phyloP scores from a whole-genome alignment of 140 eudicot species.

The Senecio squalidus region DNA sequence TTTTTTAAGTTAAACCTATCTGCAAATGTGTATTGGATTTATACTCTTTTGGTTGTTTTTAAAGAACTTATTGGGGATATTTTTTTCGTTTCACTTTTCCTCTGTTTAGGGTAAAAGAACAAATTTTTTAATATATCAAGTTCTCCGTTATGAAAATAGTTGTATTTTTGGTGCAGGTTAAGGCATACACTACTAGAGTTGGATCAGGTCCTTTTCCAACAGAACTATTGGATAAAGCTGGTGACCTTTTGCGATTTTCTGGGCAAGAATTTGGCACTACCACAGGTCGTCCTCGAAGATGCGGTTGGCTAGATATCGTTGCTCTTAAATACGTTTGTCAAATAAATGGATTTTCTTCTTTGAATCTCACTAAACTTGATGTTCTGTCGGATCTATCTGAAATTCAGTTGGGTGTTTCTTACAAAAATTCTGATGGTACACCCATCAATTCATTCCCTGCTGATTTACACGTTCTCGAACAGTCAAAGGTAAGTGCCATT shows the following conservation, averaged over 20 bases:
- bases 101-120: no score
- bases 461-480: slow-evolving; percentile 74
- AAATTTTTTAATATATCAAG: no score
- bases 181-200: slow-evolving; percentile 95
- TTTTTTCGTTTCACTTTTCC: no score
- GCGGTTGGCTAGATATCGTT: slow-evolving; percentile 98
- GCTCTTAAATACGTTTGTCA: slow-evolving; percentile 79
- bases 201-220: slow-evolving; percentile 98
- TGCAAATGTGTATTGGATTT: no score
- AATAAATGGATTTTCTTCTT: slow-evolving; percentile 87
- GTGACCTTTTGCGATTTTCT: slow-evolving; percentile 79
- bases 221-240: slow-evolving; percentile 80
- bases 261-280: slow-evolving; percentile 99
- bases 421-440: slow-evolving; percentile 61
- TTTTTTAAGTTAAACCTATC: no score
- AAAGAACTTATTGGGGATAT: no score
- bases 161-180: slow-evolving; percentile 50
- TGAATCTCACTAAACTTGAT: slow-evolving; percentile 91
- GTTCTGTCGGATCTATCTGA: slow-evolving; percentile 84
- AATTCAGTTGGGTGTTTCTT: slow-evolving; percentile 81
- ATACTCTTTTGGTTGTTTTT: no score
- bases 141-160: neutral
- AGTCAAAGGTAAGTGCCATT: slow-evolving; percentile 54
- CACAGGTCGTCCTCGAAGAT: slow-evolving; percentile 99
- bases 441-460: slow-evolving; percentile 74